These are phyloP conservation scores for Saccharomyces kudriavzevii DNA, from an alignment of 805 yeast species.

Conservation along the genomic window DNA sequence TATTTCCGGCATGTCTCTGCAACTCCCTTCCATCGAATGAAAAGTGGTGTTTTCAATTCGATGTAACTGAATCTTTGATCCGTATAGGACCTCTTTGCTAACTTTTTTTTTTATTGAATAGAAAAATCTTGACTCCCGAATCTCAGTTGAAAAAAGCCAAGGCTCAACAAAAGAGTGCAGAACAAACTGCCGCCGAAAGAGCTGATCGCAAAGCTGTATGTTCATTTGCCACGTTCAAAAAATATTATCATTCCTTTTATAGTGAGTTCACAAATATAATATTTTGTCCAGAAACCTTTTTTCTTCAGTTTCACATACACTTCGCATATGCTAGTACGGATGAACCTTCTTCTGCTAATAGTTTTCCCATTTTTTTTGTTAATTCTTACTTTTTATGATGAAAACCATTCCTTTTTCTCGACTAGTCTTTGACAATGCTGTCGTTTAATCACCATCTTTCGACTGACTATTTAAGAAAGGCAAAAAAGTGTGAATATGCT, in stretches of 20 bases:
- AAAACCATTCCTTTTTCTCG: slow-evolving; percentile 46
- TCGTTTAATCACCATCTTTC: slow-evolving; percentile 73
- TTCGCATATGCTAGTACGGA: background rate
- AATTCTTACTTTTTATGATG: slow-evolving; percentile 30
- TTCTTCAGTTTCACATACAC: background rate
- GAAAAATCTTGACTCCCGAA: slow-evolving; percentile 60
- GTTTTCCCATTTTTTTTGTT: background rate
- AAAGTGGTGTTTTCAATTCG: slow-evolving; percentile 35
- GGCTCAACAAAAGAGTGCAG: slow-evolving; percentile 69
- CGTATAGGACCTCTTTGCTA: background rate
- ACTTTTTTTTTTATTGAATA: slow-evolving; percentile 12
- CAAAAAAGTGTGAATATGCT: background rate
- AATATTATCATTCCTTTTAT: background rate
- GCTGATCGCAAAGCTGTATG: slow-evolving; percentile 75
- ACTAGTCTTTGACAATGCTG: slow-evolving; percentile 65
- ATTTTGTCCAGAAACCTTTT: background rate
- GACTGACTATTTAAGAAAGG: slow-evolving; percentile 38
- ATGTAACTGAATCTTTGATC: slow-evolving; percentile 27
- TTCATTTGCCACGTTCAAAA: slow-evolving; percentile 24
- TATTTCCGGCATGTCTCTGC: slow-evolving; percentile 30
- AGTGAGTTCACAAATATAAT: slow-evolving; percentile 5
- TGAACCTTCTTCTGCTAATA: slow-evolving; percentile 10
- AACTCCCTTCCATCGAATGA: slow-evolving; percentile 34
- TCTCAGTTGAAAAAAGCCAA: slow-evolving; percentile 74
- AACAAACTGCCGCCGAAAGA: slow-evolving; percentile 73